Evolutionary conservation across 2,329 filamentous ascomycete genomes (phyloP).

Genomic region (Cladosporium sp.): DNA sequence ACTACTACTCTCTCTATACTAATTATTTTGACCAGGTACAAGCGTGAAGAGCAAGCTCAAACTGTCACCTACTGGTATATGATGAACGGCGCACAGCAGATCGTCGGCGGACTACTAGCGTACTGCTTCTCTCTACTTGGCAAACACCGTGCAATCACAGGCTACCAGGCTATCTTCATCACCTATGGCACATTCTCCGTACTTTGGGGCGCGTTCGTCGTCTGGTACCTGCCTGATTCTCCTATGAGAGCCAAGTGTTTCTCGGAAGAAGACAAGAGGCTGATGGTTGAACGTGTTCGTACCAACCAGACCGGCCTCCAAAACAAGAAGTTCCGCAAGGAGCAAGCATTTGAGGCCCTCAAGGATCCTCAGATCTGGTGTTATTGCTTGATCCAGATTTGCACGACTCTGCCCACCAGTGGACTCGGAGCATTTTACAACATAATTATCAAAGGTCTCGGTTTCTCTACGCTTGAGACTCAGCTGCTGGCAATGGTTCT

Average conservation of each 20-base stretch:
- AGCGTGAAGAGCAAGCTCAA: constrained; percentile 61
- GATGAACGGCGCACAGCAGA: constrained; percentile 48
- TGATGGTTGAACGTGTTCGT: constrained; percentile 47
- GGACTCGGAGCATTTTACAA: constrained; percentile 70
- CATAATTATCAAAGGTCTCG: constrained; percentile 67
- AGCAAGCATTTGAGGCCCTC: constrained; percentile 56
- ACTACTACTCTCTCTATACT: background rate
- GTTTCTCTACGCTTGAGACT: constrained; percentile 63
- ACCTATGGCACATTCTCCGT: constrained; percentile 61
- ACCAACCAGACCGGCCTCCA: constrained; percentile 45
- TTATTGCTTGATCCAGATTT: constrained; percentile 54
- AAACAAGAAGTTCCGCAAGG: constrained; percentile 46
- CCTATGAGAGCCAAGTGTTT: constrained; percentile 70
- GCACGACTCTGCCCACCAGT: constrained; percentile 68
- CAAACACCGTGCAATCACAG: constrained; percentile 18
- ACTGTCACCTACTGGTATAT: constrained; percentile 64
- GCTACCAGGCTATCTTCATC: constrained; percentile 68
- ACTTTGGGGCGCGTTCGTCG: constrained; percentile 61
- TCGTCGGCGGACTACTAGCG: constrained; percentile 66
- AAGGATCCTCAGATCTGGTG: constrained; percentile 58
- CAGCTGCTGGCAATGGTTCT: constrained; percentile 73
- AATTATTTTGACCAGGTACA: constrained; percentile 43
- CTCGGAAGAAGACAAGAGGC: constrained; percentile 55
- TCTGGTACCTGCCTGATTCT: constrained; percentile 62
- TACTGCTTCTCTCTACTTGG: constrained; percentile 43